Conservation (phyloP, 2,329 filamentous ascomycete genomes). For the Neonectria ditissima region DNA sequence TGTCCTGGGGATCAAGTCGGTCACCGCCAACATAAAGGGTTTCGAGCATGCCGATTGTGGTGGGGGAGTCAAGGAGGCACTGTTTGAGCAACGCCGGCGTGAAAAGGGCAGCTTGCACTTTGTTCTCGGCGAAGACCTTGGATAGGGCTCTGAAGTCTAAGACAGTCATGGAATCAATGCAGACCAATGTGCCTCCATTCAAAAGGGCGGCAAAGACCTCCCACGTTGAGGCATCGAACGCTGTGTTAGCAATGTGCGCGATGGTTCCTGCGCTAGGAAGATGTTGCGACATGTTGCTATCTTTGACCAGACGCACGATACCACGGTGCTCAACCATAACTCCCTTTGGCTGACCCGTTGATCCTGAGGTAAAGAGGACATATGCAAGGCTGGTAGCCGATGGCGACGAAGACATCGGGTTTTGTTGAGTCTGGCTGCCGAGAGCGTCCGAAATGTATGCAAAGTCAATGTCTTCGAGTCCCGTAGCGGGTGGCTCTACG, state of each 20-base stretch:
- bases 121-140: neutral
- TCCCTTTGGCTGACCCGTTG: slow-evolving; percentile 17
- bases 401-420: neutral
- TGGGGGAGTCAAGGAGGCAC: slow-evolving; percentile 27
- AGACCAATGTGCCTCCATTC: slow-evolving; percentile 28
- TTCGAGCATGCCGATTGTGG: slow-evolving; percentile 7
- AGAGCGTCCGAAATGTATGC: neutral
- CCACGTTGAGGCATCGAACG: slow-evolving; percentile 27
- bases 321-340: slow-evolving; percentile 15
- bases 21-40: slow-evolving; percentile 37
- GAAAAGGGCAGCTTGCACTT: slow-evolving; percentile 12
- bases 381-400: slow-evolving; percentile 9
- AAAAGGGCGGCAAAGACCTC: slow-evolving; percentile 20
- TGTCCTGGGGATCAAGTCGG: slow-evolving; percentile 26
- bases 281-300: slow-evolving; percentile 14
- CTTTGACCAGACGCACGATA: slow-evolving; percentile 20
- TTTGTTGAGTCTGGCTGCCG: neutral
- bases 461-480: neutral
- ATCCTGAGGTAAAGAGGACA: slow-evolving; percentile 18
- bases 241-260: slow-evolving; percentile 27
- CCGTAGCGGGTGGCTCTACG: neutral
- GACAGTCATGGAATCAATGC: slow-evolving; percentile 28
- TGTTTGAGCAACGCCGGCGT: slow-evolving; percentile 40
- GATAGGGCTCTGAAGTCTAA: slow-evolving; percentile 15
- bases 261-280: slow-evolving; percentile 2